Base-by-base conservation (phyloP, 371 early-diverging fungal genomes). In the Mucor irregularis region DNA sequence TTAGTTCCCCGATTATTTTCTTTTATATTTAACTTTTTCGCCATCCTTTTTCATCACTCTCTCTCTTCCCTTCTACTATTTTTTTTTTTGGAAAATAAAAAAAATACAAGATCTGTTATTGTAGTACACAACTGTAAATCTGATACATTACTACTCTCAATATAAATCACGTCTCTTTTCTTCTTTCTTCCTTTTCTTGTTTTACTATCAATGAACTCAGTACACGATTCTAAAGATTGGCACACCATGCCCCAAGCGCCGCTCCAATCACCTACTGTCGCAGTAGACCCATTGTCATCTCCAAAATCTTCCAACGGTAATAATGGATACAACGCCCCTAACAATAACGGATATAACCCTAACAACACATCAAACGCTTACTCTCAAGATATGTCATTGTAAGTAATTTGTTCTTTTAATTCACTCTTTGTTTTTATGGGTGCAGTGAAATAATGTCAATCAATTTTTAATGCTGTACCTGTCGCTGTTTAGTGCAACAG, bases 401-500 rank as follows among this genome's bases (percentile, higher is more conserved):
- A n/a, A n/a, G n/a, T n/a, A n/a, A n/a, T n/a, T n/a, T n/a, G n/a
- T n/a, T n/a, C 14, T 17, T 46, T 28, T 46, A 46, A 34, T 28
- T 35, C n/a, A 4, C 31, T 30, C 22, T 21, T 22, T 10, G n/a
- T 2, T 21, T 21, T 29, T 29, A 5, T 40, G 3, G 42, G 31
- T n/a, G 22, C 39, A 38, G 43, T 49, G 30, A 21, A 49, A 49
- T 17, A 21, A 19, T 49, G 49, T 49, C 49, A 49, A 31, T 48
- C 14, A 14, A 5, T 35, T 21, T 21, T 42, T 42, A 52, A 59
- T 59, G 59, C 59, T 53, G 59, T 59, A 59, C 59, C 61, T 54
- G 55, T 61, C 55, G 55, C 54, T 61, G 49, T 54, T 61, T 61
- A 53, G 61, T 61, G 54, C 49, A 54, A 61, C 61, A 45, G 55